Percentiles rank a stretch among this genome's conserved stretches.
phyloP scores from a whole-genome alignment of 805 yeast species.

The Priceomyces carsonii region DNA sequence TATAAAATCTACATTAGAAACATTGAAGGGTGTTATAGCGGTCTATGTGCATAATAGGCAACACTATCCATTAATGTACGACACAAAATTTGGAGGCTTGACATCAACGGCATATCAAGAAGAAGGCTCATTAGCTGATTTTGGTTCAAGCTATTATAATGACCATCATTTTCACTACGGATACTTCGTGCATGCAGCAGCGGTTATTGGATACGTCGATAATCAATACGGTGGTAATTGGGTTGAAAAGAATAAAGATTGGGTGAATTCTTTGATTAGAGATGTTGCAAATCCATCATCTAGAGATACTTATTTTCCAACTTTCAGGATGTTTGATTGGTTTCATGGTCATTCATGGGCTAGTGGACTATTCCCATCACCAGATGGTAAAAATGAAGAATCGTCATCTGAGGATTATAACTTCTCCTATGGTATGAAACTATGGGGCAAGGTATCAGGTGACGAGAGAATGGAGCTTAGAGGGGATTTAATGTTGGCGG shows the following conservation, averaged over 20 bases:
- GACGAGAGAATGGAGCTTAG: constrained; percentile 54
- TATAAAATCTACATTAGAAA: constrained; percentile 13
- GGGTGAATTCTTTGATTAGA: constrained; percentile 62
- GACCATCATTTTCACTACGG: constrained; percentile 38
- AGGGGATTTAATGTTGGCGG: constrained; percentile 58
- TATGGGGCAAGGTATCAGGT: constrained; percentile 64
- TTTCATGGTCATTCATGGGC: constrained; percentile 78
- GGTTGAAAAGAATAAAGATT: constrained; percentile 47
- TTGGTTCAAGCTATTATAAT: constrained; percentile 29
- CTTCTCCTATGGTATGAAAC: constrained; percentile 65
- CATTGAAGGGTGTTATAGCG: constrained; percentile 17
- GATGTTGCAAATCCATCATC: constrained; percentile 67
- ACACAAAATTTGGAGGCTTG: constrained; percentile 28
- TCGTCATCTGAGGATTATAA: constrained; percentile 72
- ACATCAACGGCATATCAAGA: constrained; percentile 22
- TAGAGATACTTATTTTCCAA: constrained; percentile 59
- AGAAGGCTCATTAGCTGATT: constrained; percentile 26
- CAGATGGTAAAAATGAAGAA: constrained; percentile 74
- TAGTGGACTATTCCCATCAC: constrained; percentile 59
- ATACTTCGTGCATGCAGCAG: constrained; percentile 26
- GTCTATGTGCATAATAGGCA: constrained; percentile 18
- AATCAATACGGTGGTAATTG: constrained; percentile 49
- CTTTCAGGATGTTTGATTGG: constrained; percentile 68
- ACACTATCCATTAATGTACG: constrained; percentile 26
- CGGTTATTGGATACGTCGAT: constrained; percentile 24